phyloP scores from a whole-genome alignment of 768 basidiomycete genomes.

The Amanita exitialis region DNA sequence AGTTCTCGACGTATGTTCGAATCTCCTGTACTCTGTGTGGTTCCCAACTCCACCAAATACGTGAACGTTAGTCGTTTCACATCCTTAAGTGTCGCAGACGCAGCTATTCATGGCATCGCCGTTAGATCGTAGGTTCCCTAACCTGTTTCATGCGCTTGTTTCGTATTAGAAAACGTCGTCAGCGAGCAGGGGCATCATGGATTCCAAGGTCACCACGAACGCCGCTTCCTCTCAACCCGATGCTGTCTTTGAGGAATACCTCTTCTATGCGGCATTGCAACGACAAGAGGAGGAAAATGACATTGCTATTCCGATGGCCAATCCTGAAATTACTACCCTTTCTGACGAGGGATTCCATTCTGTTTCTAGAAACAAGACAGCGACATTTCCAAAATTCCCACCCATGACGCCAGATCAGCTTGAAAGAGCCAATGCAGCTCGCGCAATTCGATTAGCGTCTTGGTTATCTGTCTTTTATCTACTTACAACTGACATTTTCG shows the following conservation, averaged over 20 bases:
- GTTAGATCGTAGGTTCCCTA: too few species aligned
- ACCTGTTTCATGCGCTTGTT: neutral
- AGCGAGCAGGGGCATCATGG: neutral
- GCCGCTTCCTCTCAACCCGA: neutral
- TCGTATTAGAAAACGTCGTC: neutral
- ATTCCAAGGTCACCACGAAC: neutral
- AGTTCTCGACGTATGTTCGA: too few species aligned
- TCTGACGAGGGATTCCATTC: neutral
- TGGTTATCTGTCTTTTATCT: slow-evolving; percentile 45
- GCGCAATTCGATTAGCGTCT: slow-evolving; percentile 36
- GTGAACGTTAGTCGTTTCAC: too few species aligned
- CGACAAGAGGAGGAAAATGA: slow-evolving; percentile 16
- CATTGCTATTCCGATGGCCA: too few species aligned
- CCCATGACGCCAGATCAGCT: slow-evolving; percentile 7
- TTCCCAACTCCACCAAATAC: too few species aligned
- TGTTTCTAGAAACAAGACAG: neutral
- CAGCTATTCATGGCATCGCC: too few species aligned
- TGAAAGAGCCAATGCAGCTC: slow-evolving; percentile 26
- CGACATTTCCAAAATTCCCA: neutral
- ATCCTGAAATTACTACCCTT: neutral
- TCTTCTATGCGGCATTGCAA: slow-evolving; percentile 27
- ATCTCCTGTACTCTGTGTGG: too few species aligned
- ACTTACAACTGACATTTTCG: slow-evolving; percentile 53
- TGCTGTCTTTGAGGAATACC: slow-evolving; percentile 25
- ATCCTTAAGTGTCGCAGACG: too few species aligned